These are phyloP conservation scores for Talaromyces funiculosus DNA, from an alignment of 2,329 filamentous ascomycete species.

Conservation along the genomic window DNA sequence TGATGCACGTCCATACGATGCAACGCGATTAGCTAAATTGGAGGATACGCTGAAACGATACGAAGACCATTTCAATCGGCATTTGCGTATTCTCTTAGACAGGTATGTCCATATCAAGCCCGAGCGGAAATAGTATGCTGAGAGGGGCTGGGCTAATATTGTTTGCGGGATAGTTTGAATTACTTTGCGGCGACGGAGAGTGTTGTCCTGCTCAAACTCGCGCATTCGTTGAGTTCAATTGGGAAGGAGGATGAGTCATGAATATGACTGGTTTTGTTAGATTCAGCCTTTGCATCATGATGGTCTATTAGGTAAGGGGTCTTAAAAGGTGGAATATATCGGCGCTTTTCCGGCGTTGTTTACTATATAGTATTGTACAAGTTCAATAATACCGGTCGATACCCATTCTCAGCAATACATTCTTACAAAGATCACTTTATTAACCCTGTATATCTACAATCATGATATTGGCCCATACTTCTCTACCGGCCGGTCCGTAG, in stretches of 20 bases:
- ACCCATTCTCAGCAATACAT: not conserved
- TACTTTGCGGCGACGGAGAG: constrained; percentile 98
- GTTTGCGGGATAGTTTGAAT: constrained; percentile 57
- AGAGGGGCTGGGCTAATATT: constrained; percentile 1
- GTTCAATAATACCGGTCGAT: not conserved
- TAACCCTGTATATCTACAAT: not conserved
- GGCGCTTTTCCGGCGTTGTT: not conserved
- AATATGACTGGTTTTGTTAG: not conserved
- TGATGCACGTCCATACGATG: constrained; percentile 48
- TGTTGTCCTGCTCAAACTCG: constrained; percentile 79
- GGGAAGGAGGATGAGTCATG: constrained; percentile 34
- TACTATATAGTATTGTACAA: not conserved
- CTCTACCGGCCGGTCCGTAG: not conserved
- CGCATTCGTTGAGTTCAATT: constrained; percentile 38
- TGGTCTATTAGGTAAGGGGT: not conserved
- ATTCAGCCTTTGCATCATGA: not conserved
- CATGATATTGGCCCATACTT: not conserved
- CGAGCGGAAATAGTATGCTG: not conserved
- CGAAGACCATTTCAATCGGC: constrained; percentile 85
- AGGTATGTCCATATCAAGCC: constrained; percentile 43
- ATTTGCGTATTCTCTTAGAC: constrained; percentile 89
- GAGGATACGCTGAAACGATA: constrained; percentile 86
- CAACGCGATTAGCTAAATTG: constrained; percentile 63
- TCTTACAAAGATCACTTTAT: not conserved
- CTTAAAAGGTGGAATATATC: not conserved